Evolutionary conservation across 495 filamentous ascomycete species (phyloP).

Genomic region (Trypethelium eluteriae): DNA sequence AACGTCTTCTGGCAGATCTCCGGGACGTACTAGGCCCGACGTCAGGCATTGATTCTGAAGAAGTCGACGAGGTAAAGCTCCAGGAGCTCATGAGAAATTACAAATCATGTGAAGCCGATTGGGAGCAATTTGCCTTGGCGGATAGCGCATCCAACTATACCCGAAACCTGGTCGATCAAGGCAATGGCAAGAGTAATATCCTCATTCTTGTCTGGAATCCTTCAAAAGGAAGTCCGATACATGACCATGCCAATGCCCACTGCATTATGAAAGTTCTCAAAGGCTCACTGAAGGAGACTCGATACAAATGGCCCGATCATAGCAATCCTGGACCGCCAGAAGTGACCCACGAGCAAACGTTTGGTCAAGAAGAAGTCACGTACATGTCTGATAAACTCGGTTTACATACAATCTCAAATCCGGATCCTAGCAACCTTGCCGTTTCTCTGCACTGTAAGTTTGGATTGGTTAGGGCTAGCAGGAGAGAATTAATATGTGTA

Average conservation of each 20-base stretch:
- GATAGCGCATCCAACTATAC: slow-evolving; percentile 66
- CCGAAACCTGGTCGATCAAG: slow-evolving; percentile 79
- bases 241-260: slow-evolving; percentile 52
- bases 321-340: slow-evolving; percentile 44
- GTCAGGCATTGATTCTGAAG: slow-evolving; percentile 70
- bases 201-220: slow-evolving; percentile 90
- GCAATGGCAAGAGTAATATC: slow-evolving; percentile 86
- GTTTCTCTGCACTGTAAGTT: slow-evolving; percentile 75
- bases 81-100: slow-evolving; percentile 64
- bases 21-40: slow-evolving; percentile 64
- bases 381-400: slow-evolving; percentile 86
- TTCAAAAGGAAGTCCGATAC: slow-evolving; percentile 74
- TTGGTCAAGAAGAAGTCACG: slow-evolving; percentile 57
- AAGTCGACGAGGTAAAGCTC: slow-evolving; percentile 65
- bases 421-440: slow-evolving; percentile 59
- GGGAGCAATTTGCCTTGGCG: slow-evolving; percentile 61
- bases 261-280: slow-evolving; percentile 55
- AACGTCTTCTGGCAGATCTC: slow-evolving; percentile 65
- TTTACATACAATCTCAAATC: slow-evolving; percentile 74
- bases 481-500: slow-evolving; percentile 24
- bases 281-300: slow-evolving; percentile 68
- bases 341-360: slow-evolving; percentile 47
- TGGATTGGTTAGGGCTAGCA: slow-evolving; percentile 12
- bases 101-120: slow-evolving; percentile 56
- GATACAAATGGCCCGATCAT: slow-evolving; percentile 63